Evolutionary conservation across 1,284 basidiomycete genomes (phyloP), one percentile per base, ranked within the genome.

Genomic region (Cutaneotrichosporon sp.): DNA sequence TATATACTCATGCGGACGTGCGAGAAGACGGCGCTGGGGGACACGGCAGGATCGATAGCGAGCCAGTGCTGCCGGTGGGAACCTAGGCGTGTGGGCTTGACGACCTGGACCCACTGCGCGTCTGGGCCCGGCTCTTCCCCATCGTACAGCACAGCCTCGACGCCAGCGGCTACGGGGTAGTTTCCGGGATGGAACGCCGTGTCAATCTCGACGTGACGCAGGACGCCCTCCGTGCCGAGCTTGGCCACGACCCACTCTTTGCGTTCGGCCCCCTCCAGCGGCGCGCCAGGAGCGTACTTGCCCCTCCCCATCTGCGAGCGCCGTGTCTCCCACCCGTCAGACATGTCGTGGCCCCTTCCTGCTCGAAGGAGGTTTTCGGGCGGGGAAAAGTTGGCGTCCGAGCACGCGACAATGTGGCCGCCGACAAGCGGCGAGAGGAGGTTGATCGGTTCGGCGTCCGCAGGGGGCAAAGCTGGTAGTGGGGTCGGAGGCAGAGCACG

Each of bases 261-360:
- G 71, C 71, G 61, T 58, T 98, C 93, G 54, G 84, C 87, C 67
- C 67, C 68, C 4, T 55, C 55, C 14, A 69, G 55, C 13, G 56
- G 18, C 1, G 51, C 55, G 2, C 62, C 64, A 8, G 51, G 36
- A 2, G 59, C 65, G 52, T 73, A 73, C 60, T 71, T 96, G 86
- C 46, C 84, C 85, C 50, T 82, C 79, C 54, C 59, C 40, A 79
- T 78, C 47, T 94, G 80, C 63, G 87, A 92, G 52, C 96, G 83
- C 70, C 88, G 90, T 1, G 94, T 97, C 76, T 98, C 94, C 96
- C 94, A 98, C 7, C 96, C 94, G 69, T 97, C 93, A 15, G 91
- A 86, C 92, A 98, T 98, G 67, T 96, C 88, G 67, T 85, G 49
- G 1, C 87, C 88, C 71, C 94, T 78, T 33, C 94, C 94, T 1